A percentile compares a stretch with the other conserved stretches of the same genome.
phyloP scores from a whole-genome alignment of 306 rosid species.

The Prunus mongolica region DNA sequence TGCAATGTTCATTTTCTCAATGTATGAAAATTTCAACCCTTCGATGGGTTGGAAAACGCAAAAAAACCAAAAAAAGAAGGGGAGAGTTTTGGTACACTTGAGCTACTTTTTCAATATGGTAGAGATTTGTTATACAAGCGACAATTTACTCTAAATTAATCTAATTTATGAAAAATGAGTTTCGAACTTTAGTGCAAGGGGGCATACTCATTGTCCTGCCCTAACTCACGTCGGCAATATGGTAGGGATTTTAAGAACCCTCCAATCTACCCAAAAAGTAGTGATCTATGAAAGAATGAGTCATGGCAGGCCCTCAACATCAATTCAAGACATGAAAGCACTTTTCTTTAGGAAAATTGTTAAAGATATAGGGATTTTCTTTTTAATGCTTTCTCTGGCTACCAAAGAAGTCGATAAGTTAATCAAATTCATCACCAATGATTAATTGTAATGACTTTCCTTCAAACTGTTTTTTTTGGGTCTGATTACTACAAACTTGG shows the following conservation, averaged over 20 bases:
- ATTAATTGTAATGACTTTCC: background rate
- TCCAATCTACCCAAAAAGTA: background rate
- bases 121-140: no score
- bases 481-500: background rate
- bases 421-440: background rate
- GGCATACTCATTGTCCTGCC: accelerated
- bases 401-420: background rate
- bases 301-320: background rate
- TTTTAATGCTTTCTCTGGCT: background rate
- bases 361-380: background rate
- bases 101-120: no score
- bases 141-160: no score
- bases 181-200: no score
- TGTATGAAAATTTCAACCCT: no score
- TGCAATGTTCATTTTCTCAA: background rate
- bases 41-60: no score
- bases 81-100: no score
- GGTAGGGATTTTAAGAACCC: background rate
- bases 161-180: no score
- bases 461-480: background rate
- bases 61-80: no score
- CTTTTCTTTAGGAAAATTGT: background rate
- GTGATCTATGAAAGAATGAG: background rate
- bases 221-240: no score
- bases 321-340: constrained; percentile 1